Base-by-base conservation (phyloP, 2,329 filamentous ascomycete species). In the Aureobasidium pullulans region DNA sequence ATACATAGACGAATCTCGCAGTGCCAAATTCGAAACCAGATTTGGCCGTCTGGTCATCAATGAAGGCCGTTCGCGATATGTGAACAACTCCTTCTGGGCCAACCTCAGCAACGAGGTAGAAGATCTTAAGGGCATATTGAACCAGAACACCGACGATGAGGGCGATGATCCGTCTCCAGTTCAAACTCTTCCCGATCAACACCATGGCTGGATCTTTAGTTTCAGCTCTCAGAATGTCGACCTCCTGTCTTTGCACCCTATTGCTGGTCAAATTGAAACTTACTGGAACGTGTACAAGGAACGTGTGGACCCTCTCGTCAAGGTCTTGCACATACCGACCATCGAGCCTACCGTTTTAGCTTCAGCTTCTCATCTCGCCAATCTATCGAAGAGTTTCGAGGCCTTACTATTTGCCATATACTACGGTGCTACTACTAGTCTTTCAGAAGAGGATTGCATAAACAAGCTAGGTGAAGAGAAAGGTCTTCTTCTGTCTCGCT, bases 71-170 rank as follows among this genome's bases (percentile, higher is more conserved):
- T 85, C 83, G 59, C 78, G 86, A 68, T 92, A 91, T 69, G 83
- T 92, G 64, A 89, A 86, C 73, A 89, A 84, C 69, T 86, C 83
- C 6, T 89, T 91, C 67, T 90, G 87, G 87, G 83, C 86, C 19
- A 88, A 83, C 62, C 77, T 92, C 54, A 88, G 85, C 61, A 88
- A 90, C 57, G 87, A 91, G 78, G 79, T 86, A 19, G 82, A 84
- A 68, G 83, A 86, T 66, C 75, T 86, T 64, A 83, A 82, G 64
- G 78, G 82, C 62, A 81, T 85, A 15, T 73, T 86, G 3, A 84
- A 84, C 3, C 84, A 88, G 23, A 77, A 79, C 2, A 80, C 77
- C 34, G 81, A 82, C 29, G 81, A 84, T 31, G 85, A 87, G n/a
- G 83, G 79, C 19, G 81, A 81, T 19, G 77, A 79, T 1, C 73